Percentiles rank a stretch among this genome's conserved stretches.
Evolutionary conservation across 768 basidiomycete genomes (phyloP).

Genomic region (Cytidiella melzeri): DNA sequence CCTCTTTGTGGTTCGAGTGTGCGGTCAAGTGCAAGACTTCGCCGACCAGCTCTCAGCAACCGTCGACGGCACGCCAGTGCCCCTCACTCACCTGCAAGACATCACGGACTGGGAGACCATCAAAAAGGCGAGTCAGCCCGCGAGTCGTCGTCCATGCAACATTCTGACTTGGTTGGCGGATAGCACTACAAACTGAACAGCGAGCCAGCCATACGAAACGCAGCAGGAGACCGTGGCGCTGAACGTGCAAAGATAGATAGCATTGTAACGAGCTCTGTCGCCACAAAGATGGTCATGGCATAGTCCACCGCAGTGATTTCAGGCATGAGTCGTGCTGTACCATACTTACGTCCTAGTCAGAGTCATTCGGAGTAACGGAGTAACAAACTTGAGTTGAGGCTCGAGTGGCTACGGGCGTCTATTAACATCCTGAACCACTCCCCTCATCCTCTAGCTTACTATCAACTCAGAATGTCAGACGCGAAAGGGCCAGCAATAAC

Average conservation of each 20-base stretch:
- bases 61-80: slow-evolving; percentile 51
- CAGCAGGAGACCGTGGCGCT: slow-evolving; percentile 25
- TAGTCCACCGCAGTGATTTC: too few species aligned
- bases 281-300: slow-evolving; percentile 65
- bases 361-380: too few species aligned
- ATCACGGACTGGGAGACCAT: slow-evolving; percentile 69
- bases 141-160: slow-evolving; percentile 9
- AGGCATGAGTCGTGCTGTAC: too few species aligned
- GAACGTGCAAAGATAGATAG: slow-evolving; percentile 47
- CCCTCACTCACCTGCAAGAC: slow-evolving; percentile 36
- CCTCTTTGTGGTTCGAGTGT: slow-evolving; percentile 70
- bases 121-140: slow-evolving; percentile 67
- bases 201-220: slow-evolving; percentile 37
- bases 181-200: slow-evolving; percentile 68
- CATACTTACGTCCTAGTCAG: too few species aligned
- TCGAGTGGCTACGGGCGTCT: too few species aligned
- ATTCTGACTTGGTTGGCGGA: not conserved
- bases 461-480: not conserved
- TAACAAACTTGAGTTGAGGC: too few species aligned
- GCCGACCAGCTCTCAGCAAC: slow-evolving; percentile 48
- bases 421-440: not conserved
- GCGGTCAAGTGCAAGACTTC: slow-evolving; percentile 33
- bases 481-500: slow-evolving; percentile 15
- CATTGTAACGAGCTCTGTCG: slow-evolving; percentile 72
- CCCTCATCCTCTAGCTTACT: not conserved